phyloP scores from a whole-genome alignment of 768 basidiomycete species.

The Chlorophyllum brunneum region DNA sequence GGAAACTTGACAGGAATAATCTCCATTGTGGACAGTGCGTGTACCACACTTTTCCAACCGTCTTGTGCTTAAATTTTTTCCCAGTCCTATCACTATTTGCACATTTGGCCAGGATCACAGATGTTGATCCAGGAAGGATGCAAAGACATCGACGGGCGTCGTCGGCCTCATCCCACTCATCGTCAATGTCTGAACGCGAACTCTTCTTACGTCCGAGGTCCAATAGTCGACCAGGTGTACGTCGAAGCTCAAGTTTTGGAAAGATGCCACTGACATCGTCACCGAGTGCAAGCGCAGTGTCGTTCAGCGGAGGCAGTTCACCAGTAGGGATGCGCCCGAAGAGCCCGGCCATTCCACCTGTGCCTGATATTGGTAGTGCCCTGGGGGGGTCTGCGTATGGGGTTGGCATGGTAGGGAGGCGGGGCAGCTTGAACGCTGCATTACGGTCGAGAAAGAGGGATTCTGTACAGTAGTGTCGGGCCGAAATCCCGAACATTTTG shows the following conservation, averaged over 20 bases:
- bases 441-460: conserved; percentile 6
- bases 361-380: conserved; percentile 25
- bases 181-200: conserved; percentile 39
- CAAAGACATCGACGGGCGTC: conserved; percentile 79
- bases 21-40: conserved; percentile 77
- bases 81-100: conserved; percentile 82
- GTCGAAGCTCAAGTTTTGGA: conserved; percentile 28
- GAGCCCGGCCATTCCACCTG: conserved; percentile 18
- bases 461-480: neutral
- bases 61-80: neutral
- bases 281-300: conserved; percentile 13
- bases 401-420: conserved; percentile 10
- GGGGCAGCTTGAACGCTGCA: conserved; percentile 14
- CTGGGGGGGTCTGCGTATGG: conserved; percentile 14
- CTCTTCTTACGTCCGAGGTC: conserved; percentile 35
- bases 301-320: conserved; percentile 2
- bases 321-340: conserved; percentile 1
- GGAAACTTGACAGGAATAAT: conserved; percentile 70
- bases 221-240: conserved; percentile 34
- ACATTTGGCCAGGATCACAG: conserved; percentile 63
- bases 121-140: conserved; percentile 75
- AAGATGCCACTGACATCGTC: conserved; percentile 15
- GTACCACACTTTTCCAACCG: neutral
- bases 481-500: neutral
- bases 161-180: conserved; percentile 59